Base-by-base conservation (phyloP, 1,139 yeast species). In the Blastobotrys indianensis region DNA sequence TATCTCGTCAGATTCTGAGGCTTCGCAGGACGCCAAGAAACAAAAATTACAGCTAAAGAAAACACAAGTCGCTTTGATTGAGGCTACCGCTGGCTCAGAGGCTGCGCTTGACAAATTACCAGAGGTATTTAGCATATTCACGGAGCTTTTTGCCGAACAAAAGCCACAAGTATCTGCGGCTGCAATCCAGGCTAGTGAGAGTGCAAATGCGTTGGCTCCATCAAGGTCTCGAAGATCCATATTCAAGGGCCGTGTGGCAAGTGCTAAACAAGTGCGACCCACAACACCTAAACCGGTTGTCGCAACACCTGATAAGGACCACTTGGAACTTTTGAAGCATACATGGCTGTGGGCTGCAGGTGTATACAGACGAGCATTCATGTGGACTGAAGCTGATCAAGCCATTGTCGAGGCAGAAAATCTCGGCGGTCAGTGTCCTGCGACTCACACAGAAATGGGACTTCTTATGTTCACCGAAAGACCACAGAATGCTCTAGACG, bases 331-430 rank as follows among this genome's bases (percentile, higher is more conserved):
- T 9, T 62, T 82, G 44, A 86, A 82, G 56, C 73, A 72, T 31
- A 60, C 85, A 10, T 88, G 96, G 96, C 63, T 87, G 44, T 79
- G 87, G 78, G 74, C 86, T 0, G 75, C 88, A 1, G 75, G 75
- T 36, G 67, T 86, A 33, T 88, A 85, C 61, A 67, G 77, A 54
- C 76, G 78, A 52, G 72, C 77, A 4, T 80, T 76, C 1, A 67
- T 77, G 45, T 53, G 66, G 3, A 74, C 69, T 6, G 94, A 86
- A 49, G 79, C 90, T 9, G 82, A 80, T 55, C 81, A 78, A 51
- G 85, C 95, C 44, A 73, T 87, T 6, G 73, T 74, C 7, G 95
- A 87, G 61, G 87, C 94, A 0, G 85, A 78, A 51, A 65, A 72
- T 1, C 66, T 72, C 13, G 69, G 63, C 47, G 73, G 73, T 33